phyloP scores from a whole-genome alignment of 176 grass and related monocot genomes.

The Elymus sibiricus region DNA sequence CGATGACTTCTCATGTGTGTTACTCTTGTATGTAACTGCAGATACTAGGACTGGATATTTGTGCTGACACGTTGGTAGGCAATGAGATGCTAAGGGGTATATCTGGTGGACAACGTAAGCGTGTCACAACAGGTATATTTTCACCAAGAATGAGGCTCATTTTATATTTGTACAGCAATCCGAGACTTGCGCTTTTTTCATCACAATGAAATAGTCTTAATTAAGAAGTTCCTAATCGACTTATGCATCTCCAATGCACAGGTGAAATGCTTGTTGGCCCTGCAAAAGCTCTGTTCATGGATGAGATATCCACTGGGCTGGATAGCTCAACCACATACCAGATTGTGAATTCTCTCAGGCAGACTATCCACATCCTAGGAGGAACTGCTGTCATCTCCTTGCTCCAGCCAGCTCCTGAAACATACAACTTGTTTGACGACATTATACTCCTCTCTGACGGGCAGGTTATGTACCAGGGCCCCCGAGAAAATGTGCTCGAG shows the following conservation, averaged over 20 bases:
- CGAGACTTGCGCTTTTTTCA: not conserved
- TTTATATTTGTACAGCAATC: not conserved
- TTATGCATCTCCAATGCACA: constrained; percentile 16
- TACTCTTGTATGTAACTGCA: constrained; percentile 28
- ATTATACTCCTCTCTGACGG: constrained; percentile 86
- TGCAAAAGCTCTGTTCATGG: constrained; percentile 84
- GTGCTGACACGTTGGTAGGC: constrained; percentile 82
- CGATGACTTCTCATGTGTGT: constrained; percentile 11
- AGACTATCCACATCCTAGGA: constrained; percentile 67
- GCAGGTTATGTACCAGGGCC: constrained; percentile 77
- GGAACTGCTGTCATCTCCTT: constrained; percentile 78
- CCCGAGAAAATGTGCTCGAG: constrained; percentile 63
- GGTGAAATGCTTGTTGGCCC: constrained; percentile 95
- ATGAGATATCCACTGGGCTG: constrained; percentile 93
- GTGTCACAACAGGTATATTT: constrained; percentile 77
- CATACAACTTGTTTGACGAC: constrained; percentile 88
- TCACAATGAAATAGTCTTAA: not conserved
- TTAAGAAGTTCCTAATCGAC: constrained; percentile 10
- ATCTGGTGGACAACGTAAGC: constrained; percentile 85
- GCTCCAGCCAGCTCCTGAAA: constrained; percentile 90
- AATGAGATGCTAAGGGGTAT: constrained; percentile 87
- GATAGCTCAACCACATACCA: constrained; percentile 97
- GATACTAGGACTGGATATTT: constrained; percentile 82
- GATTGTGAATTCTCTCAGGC: constrained; percentile 73
- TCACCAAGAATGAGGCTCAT: not conserved